Conservation (phyloP, 2,329 filamentous ascomycete genomes). For the Coniochaeta sp. region DNA sequence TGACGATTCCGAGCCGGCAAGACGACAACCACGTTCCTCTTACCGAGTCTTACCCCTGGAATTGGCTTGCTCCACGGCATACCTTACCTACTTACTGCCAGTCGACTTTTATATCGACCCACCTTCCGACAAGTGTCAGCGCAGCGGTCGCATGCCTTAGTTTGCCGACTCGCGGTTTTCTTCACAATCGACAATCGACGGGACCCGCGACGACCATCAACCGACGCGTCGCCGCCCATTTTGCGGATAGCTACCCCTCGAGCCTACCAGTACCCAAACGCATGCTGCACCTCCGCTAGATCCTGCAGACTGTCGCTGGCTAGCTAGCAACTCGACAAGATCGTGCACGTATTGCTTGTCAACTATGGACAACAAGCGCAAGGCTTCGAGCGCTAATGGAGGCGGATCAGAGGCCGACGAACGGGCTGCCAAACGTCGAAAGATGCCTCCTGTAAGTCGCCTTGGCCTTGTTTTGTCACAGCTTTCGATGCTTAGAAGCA, state of each 20-base stretch:
- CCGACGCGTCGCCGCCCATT: not conserved
- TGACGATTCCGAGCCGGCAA: not conserved
- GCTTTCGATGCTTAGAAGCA: not conserved
- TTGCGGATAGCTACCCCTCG: not conserved
- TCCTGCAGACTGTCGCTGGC: slow-evolving; percentile 3
- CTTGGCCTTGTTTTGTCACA: not conserved
- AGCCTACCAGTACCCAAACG: not conserved
- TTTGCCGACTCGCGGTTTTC: not conserved
- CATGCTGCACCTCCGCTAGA: not conserved
- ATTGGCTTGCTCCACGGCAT: not conserved
- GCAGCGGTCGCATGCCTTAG: not conserved
- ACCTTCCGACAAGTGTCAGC: not conserved
- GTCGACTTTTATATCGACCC: not conserved
- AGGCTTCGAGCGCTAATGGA: slow-evolving; percentile 34
- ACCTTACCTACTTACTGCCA: not conserved
- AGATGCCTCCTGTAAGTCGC: slow-evolving; percentile 11
- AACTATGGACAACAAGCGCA: slow-evolving; percentile 51
- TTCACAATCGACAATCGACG: not conserved
- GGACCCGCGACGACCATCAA: not conserved
- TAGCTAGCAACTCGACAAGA: not conserved
- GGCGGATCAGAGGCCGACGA: slow-evolving; percentile 41
- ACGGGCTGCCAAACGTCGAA: slow-evolving; percentile 45
- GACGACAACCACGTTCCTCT: too few relatives aligned
- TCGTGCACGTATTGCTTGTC: slow-evolving; percentile 1
- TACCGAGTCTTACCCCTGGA: not conserved